Evolutionary conservation across 2,329 filamentous ascomycete genomes (phyloP), one percentile per base, ranked within the genome.

Genomic region (Fusarium sacchari): DNA sequence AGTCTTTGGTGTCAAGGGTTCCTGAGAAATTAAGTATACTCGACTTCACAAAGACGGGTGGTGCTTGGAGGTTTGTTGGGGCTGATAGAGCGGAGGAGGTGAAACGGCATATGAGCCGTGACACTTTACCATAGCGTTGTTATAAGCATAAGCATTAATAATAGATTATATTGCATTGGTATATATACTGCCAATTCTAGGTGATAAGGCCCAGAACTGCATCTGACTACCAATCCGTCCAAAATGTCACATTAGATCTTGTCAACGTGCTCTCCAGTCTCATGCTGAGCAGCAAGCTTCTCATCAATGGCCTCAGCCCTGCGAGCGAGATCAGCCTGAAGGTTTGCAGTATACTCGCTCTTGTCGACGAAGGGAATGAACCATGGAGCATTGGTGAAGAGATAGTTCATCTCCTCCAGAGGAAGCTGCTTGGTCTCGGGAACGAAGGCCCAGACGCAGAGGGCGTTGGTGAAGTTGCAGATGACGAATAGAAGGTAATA

Each of bases 391-490:
- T 71, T 37, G 11, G 68, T 71, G 6, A 71, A 71, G 18, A 71
- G 67, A 26, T 66, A 71, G 52, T 64, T 89, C 90, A 92, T 92
- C 81, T 92, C 90, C 76, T 93, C 91, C 1, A 93, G 85, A 0
- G 91, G 88, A 20, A 90, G 82, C 73, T 87, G 88, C 60, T 86
- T 87, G 0, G 91, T 93, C 81, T 93, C 91, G 0, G 91, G 91
- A 43, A 93, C 83, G 53, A 93, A 81, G 2, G 86, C 83, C 86
- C 89, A 93, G 83, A 93, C 93, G 69, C 79, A 82, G n/a, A 82
- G 12, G 20, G 80, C 80, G 37, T 82, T 82, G 28, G 80, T 82
- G 14, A 66, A 65, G 55, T 71, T 71, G 20, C 68, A 70, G 22
- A 71, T 47, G 26, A 81, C 79, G 47, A 85, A 82, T 11, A 84